Evolutionary conservation across 768 basidiomycete species (phyloP), one percentile per base, ranked within the genome.

Genomic region (Kwoniella bestiolae): DNA sequence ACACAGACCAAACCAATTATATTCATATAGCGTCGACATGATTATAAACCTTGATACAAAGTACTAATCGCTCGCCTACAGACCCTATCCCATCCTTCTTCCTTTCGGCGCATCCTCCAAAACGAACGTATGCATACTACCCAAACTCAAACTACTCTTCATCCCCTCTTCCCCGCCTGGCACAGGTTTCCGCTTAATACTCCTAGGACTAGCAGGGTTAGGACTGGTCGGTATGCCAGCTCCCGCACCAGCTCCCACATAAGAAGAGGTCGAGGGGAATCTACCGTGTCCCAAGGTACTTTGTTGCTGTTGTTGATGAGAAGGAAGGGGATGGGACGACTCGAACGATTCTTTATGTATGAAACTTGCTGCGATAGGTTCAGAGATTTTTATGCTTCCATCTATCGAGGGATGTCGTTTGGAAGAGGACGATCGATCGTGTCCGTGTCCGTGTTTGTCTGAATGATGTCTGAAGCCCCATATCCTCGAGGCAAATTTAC

Each of bases 71-170:
- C 38, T 18, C 18, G 38, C 38, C 38, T 18, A 7, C 38, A 41
- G 12, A 1, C 38, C 38, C 38, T 14, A 16, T 41, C 38, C 38
- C 38, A 41, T 41, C 31, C 32, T 62, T 38, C 60, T 64, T 21
- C 65, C 25, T 32, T 58, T 66, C 14, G 73, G 71, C 5, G 67
- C 62, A 52, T 74, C 76, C 21, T 76, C 78, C 41, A 74, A 44
- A n/a, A 74, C 69, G 52, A 74, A 73, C 44, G 72, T 72, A 9
- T 70, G 66, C 60, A 79, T 60, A 57, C 74, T 77, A n/a, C 61
- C 63, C 38, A 74, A 59, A 56, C 70, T 68, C 56, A 68, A 66
- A 46, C 49, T 53, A 56, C 63, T 69, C 53, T 60, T 63, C 44
- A 71, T 52, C 63, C 26, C 55, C 47, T 44, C 60, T 38, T 44